phyloP scores from a whole-genome alignment of 139 green algal species.

The Coelastrella sp. region DNA sequence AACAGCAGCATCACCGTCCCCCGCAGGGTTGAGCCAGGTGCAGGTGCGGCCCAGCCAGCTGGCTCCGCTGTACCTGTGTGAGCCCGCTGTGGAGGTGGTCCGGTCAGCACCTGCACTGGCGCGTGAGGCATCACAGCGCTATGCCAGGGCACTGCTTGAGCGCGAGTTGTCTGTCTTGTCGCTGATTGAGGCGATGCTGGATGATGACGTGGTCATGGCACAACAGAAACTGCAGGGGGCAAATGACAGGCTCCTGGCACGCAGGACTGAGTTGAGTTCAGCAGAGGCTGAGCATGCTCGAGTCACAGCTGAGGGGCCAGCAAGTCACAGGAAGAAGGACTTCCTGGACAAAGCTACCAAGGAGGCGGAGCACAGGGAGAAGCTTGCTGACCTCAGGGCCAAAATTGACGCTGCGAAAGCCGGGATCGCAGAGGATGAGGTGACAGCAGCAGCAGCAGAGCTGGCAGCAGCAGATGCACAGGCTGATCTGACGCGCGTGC shows the following conservation, averaged over 20 bases:
- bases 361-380: conserved; percentile 86
- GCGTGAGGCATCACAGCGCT: conserved; percentile 62
- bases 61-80: conserved; percentile 61
- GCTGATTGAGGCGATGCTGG: conserved; percentile 79
- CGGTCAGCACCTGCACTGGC: conserved; percentile 56
- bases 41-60: conserved; percentile 4
- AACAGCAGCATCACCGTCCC: conserved; percentile 10
- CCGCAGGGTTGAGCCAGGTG: neutral
- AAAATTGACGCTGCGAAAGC: conserved; percentile 37
- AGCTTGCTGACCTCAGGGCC: conserved; percentile 66
- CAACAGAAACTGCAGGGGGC: conserved; percentile 54
- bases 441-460: conserved; percentile 46
- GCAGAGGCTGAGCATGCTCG: conserved; percentile 70
- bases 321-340: conserved; percentile 79
- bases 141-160: conserved; percentile 77
- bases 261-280: conserved; percentile 54
- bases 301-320: conserved; percentile 71
- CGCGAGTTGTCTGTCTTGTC: conserved; percentile 74
- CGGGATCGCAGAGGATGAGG: conserved; percentile 26
- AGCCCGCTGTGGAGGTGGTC: conserved; percentile 66
- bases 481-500: conserved; percentile 56
- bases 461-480: conserved; percentile 47
- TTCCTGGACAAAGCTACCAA: conserved; percentile 84
- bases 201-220: conserved; percentile 62
- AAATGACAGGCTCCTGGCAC: conserved; percentile 61